Conservation (phyloP, 1,139 yeast species). For the Sugiyamaella neomexicana region DNA sequence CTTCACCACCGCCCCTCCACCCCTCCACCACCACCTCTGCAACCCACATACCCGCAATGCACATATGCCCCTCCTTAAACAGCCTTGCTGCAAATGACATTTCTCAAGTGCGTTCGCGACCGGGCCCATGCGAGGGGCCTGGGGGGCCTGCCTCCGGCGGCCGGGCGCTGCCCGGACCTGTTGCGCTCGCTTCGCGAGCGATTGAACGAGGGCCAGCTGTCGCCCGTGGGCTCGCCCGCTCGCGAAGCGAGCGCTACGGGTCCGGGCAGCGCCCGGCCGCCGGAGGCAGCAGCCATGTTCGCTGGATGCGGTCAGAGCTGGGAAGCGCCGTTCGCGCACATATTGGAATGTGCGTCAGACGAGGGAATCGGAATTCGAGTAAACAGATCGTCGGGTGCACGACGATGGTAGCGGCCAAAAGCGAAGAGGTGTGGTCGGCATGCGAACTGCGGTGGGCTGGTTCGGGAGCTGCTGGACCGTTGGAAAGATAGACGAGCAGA, state of each 20-base stretch:
- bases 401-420: no score
- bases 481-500: no score
- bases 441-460: background rate
- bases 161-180: background rate
- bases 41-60: background rate
- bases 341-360: slow-evolving; percentile 2
- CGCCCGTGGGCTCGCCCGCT: background rate
- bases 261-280: background rate
- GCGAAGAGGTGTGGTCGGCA: no score
- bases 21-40: no score
- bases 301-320: no score
- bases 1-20: no score
- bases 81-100: background rate
- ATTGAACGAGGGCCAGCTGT: background rate
- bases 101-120: background rate
- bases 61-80: background rate
- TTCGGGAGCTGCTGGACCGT: no score
- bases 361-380: slow-evolving; percentile 9
- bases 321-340: no score
- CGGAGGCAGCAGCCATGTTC: background rate
- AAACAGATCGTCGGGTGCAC: slow-evolving; percentile 9
- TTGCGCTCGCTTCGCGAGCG: background rate
- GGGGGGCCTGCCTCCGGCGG: background rate
- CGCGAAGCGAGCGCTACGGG: background rate
- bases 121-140: background rate